Conservation (phyloP, 2,329 filamentous ascomycete species). For the Venturia pyrina region DNA sequence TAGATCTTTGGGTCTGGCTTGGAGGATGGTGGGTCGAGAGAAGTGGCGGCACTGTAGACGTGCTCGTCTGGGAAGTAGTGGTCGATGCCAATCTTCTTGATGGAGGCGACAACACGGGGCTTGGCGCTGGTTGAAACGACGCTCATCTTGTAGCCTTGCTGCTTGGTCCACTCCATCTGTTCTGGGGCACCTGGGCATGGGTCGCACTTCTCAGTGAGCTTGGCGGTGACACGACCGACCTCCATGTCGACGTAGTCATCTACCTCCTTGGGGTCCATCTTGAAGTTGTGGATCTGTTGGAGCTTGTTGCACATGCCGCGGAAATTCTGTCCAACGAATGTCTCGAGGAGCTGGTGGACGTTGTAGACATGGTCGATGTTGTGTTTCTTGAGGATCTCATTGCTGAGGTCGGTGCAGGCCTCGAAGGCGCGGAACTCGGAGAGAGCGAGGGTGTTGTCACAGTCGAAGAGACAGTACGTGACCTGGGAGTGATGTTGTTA, state of each 20-base stretch:
- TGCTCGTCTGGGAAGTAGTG: conserved; percentile 68
- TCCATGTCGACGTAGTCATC: conserved; percentile 66
- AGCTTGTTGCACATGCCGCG: conserved; percentile 78
- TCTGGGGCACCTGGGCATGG: conserved; percentile 61
- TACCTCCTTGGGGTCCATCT: conserved; percentile 56
- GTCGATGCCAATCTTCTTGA: conserved; percentile 69
- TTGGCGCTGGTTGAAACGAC: conserved; percentile 77
- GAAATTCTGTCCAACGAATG: conserved; percentile 93
- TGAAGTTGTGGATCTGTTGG: conserved; percentile 65
- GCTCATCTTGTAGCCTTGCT: conserved; percentile 59
- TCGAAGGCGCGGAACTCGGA: conserved; percentile 87
- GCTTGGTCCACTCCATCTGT: conserved; percentile 55
- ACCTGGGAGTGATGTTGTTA: conserved; percentile 20
- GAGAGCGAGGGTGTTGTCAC: conserved; percentile 85
- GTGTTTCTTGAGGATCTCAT: conserved; percentile 66
- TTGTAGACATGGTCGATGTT: conserved; percentile 62
- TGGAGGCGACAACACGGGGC: conserved; percentile 64
- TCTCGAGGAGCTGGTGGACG: conserved; percentile 64
- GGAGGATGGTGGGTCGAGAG: conserved; percentile 66
- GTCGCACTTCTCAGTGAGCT: conserved; percentile 57
- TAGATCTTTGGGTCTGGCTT: conserved; percentile 92
- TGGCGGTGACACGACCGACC: conserved; percentile 74
- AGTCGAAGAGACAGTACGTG: conserved; percentile 44
- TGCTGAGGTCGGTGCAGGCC: conserved; percentile 81
- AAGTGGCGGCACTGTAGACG: conserved; percentile 75